Percentiles rank a stretch among this genome's conserved stretches.
Conservation (phyloP, 441 rosid species). For the Gossypium aridum region DNA sequence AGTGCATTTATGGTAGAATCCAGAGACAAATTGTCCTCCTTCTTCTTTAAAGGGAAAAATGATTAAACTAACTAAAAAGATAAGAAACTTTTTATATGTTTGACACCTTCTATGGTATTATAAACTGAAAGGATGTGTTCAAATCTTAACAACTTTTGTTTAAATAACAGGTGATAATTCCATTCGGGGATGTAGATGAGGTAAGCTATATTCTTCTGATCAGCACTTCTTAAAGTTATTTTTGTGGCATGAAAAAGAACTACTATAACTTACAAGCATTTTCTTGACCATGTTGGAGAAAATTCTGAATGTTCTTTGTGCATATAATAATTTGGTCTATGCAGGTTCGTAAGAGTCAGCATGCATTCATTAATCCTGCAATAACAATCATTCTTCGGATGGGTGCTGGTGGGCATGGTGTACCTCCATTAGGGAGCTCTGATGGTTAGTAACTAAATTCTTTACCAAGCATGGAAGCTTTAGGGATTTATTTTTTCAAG, state of each 20-base stretch:
- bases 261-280: constrained; percentile 1
- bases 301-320: neutral
- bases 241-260: constrained; percentile 7
- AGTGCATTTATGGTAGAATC: neutral
- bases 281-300: neutral
- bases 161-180: constrained; percentile 66
- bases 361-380: constrained; percentile 96
- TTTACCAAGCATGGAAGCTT: neutral
- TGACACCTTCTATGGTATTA: neutral
- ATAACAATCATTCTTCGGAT: constrained; percentile 85
- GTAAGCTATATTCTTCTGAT: constrained; percentile 28
- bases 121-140: neutral
- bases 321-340: constrained; percentile 15
- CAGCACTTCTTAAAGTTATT: constrained; percentile 3
- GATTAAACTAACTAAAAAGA: neutral
- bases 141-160: neutral
- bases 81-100: neutral
- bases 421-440: constrained; percentile 97
- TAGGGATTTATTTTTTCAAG: neutral
- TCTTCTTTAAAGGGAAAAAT: neutral
- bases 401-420: constrained; percentile 99
- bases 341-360: constrained; percentile 94
- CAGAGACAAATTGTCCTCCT: neutral
- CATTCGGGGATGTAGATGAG: constrained; percentile 95
- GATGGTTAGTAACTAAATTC: constrained; percentile 62